Base-by-base conservation (phyloP, 345 rosid species). In the Eucalyptus cladocalyx region DNA sequence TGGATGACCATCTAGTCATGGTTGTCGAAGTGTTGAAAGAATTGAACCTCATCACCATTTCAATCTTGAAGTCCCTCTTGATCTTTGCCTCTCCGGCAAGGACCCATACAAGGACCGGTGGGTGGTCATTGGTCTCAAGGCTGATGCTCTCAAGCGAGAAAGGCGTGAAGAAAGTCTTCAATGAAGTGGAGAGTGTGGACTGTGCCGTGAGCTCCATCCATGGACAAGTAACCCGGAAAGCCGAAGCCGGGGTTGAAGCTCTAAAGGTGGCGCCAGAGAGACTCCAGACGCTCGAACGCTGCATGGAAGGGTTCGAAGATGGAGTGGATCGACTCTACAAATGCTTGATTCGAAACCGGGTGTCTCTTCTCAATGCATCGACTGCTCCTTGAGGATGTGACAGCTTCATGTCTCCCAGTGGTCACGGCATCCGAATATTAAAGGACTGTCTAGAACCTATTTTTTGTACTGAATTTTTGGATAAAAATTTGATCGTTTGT, bases 301-400 rank as follows among this genome's bases (percentile, higher is more conserved):
- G 89, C 47, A 91, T 93, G n/a, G 86, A 80, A 86, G 90, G 90
- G 9, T 26, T 95, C 34, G 94, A 94, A 58, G 88, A 88, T 28
- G 90, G 90, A 40, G 65, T 94, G 60, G 90, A 92, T 76, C 85
- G 92, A 26, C 83, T 95, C 80, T 94, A 94, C 87, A 94, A 95
- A 93, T 37, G 88, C 86, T 90, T 97, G 93, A 91, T 95, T 12
- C 94, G 94, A 91, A 89, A 95, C 86, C 93, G 98, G 88, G 90
- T 94, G 37, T 91, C 97, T 34, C 91, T 97, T 87, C 91, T 96
- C 91, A 96, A 95, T 11, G 85, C 85, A 76, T 76, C 85, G 30
- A 76, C 17, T 6, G 85, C 85, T 21, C 85, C 47, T 21, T 76
- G 47, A 76, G 85, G 47, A 76, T 21, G 47, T 37, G 47, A 37